Evolutionary conservation across 2,329 filamentous ascomycete species (phyloP), one percentile per base, ranked within the genome.

Genomic region (Beauveria pseudobassiana): DNA sequence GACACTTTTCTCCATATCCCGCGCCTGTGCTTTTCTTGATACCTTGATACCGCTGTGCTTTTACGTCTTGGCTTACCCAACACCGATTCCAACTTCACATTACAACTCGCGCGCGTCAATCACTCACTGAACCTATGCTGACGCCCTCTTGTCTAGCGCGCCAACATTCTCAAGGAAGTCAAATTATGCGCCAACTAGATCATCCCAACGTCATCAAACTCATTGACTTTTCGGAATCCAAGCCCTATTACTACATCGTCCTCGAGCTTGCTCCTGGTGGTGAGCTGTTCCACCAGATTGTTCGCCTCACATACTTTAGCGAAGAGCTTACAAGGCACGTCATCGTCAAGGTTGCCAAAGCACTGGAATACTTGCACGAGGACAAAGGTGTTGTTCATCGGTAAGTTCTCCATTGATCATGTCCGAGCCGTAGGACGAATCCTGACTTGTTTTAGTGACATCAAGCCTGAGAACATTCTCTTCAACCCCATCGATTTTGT

Each of bases 131-230:
- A 20, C 53, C 38, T 3, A 63, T 69, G 65, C 73, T 74, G 64
- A 75, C 69, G 45, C 14, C 22, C 50, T 22, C 6, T 26, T 50
- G 22, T 42, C n/a, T 74, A 99, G 95, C 85, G 95, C 77, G 91
- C 93, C 65, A 99, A 98, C 71, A 98, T 99, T 67, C 79, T 99
- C 64, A 99, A 99, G 77, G 95, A 99, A 76, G 95, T 99, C 91
- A 96, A 71, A 99, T 99, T 68, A 99, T 99, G 93, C 91, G 93
- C 65, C 90, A 96, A 70, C 82, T 99, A 53, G 92, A 98, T 67
- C 95, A 99, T 68, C 93, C 93, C 64, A 98, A 98, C 73, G 95
- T 99, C 64, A 87, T 97, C 74, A 93, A 91, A 72, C 85, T 99
- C 62, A 83, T 98, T 69, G 91, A 96, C 70, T 98, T 98, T 72